Evolutionary conservation across 805 yeast species (phyloP).

Genomic region (Candida wancherniae): DNA sequence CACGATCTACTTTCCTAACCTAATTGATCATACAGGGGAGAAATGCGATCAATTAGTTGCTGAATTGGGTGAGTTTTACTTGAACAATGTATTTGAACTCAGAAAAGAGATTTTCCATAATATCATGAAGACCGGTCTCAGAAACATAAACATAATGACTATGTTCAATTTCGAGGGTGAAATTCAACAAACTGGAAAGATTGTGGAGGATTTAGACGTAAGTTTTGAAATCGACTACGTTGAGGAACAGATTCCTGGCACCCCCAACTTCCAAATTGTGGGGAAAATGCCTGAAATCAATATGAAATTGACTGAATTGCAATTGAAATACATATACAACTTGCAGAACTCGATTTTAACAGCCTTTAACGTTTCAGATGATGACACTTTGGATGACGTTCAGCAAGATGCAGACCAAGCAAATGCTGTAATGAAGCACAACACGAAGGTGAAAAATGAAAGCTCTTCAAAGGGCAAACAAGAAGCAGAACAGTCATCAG

Average conservation of each 20-base stretch:
- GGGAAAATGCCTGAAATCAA: slow-evolving; percentile 64
- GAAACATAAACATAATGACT: slow-evolving; percentile 68
- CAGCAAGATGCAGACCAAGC: slow-evolving; percentile 63
- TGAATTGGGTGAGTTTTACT: slow-evolving; percentile 77
- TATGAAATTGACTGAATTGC: slow-evolving; percentile 68
- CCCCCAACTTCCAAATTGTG: slow-evolving; percentile 47
- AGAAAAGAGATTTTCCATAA: slow-evolving; percentile 38
- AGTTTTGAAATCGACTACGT: slow-evolving; percentile 53
- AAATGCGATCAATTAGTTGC: slow-evolving; percentile 59
- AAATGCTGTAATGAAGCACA: slow-evolving; percentile 41
- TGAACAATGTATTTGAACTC: slow-evolving; percentile 53
- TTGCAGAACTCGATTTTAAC: slow-evolving; percentile 51
- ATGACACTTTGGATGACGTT: slow-evolving; percentile 45
- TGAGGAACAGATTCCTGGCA: slow-evolving; percentile 31
- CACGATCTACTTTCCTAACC: slow-evolving; percentile 69
- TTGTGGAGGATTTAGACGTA: slow-evolving; percentile 63
- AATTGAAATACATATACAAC: slow-evolving; percentile 53
- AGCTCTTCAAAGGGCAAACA: background rate
- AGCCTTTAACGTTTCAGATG: slow-evolving; percentile 43
- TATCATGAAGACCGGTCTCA: slow-evolving; percentile 60
- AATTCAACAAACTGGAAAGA: slow-evolving; percentile 50
- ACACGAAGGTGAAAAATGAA: slow-evolving; percentile 6
- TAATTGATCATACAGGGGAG: slow-evolving; percentile 36
- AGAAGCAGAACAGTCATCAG: background rate
- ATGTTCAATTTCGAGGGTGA: slow-evolving; percentile 45